phyloP scores from a whole-genome alignment of 164 flowering plant species.

The Magnolia changhungtana region DNA sequence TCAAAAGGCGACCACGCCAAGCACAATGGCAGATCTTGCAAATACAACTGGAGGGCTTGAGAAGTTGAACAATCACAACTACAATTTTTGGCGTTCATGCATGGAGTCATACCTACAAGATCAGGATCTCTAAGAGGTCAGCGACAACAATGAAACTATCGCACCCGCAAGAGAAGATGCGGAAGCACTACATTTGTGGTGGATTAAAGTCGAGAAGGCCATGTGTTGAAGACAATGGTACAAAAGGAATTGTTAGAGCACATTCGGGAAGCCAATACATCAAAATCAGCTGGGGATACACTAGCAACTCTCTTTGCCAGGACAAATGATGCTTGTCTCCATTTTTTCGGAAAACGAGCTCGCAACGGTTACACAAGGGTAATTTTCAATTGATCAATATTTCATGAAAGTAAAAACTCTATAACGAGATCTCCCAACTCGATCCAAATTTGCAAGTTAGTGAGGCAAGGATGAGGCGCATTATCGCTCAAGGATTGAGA shows the following conservation, averaged over 20 bases:
- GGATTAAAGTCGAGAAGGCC: slow-evolving; percentile 13
- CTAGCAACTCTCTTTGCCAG: slow-evolving; percentile 8
- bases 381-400: slow-evolving; percentile 21
- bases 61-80: slow-evolving; percentile 8
- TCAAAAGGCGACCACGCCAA: not conserved
- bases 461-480: not conserved
- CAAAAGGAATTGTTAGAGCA: slow-evolving; percentile 18
- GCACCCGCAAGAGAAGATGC: not conserved
- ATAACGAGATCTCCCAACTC: not conserved
- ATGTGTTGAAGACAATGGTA: slow-evolving; percentile 11
- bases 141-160: not conserved
- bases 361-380: slow-evolving; percentile 1
- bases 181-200: not conserved
- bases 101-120: slow-evolving; percentile 12
- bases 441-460: not conserved
- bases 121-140: slow-evolving; percentile 13
- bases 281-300: slow-evolving; percentile 21
- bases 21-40: not conserved
- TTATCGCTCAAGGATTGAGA: not conserved
- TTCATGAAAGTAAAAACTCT: slow-evolving; percentile 6
- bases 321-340: slow-evolving; percentile 18
- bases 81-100: slow-evolving; percentile 1
- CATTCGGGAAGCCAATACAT: slow-evolving; percentile 9
- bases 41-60: not conserved
- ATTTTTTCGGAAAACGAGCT: slow-evolving; percentile 23